Evolutionary conservation across 2,329 filamentous ascomycete genomes (phyloP).

Genomic region (Mollisia scopiformis): DNA sequence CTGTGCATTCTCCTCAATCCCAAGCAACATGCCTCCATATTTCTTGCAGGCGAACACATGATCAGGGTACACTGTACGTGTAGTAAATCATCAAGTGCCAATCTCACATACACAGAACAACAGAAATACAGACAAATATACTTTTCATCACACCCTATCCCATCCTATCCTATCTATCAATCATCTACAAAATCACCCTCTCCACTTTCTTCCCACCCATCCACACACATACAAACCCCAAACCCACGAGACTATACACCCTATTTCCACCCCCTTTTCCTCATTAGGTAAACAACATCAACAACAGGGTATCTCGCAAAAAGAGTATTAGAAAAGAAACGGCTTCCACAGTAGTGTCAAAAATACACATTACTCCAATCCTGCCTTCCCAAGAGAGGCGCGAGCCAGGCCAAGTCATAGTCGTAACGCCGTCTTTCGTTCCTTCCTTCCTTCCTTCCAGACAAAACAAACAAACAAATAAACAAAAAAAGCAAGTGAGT

Average conservation of each 20-base stretch:
- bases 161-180: too few species aligned
- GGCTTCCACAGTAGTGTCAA: not conserved
- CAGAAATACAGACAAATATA: not conserved
- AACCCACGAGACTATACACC: slow-evolving; percentile 5
- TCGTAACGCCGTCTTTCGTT: slow-evolving; percentile 13
- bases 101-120: not conserved
- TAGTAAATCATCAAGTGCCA: not conserved
- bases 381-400: slow-evolving; percentile 2
- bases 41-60: too few species aligned
- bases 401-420: slow-evolving; percentile 15
- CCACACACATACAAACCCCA: not conserved
- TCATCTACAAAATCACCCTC: not conserved
- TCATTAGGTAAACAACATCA: too few species aligned
- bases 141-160: too few species aligned
- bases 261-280: too few species aligned
- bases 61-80: too few species aligned
- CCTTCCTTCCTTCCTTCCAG: not conserved
- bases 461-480: not conserved
- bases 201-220: not conserved
- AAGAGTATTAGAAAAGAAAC: not conserved
- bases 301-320: slow-evolving; percentile 12
- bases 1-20: too few species aligned
- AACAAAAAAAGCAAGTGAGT: not conserved
- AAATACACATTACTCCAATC: slow-evolving; percentile 4
- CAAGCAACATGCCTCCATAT: too few species aligned